Conservation (phyloP, 1,284 basidiomycete genomes). For the Chalciporus sp. region DNA sequence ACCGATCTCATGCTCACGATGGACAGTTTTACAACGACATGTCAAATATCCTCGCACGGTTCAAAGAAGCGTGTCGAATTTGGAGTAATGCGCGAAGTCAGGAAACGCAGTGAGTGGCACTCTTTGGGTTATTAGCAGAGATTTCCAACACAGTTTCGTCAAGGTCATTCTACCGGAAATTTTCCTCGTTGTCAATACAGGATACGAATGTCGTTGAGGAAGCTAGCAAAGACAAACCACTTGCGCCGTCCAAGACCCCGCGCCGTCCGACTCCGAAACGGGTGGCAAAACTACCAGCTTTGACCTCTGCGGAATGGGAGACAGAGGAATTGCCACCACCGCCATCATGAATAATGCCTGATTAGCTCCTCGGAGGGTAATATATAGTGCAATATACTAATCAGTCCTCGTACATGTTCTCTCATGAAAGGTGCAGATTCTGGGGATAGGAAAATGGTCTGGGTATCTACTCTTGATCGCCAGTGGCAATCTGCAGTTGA, state of each 20-base stretch:
- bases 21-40: constrained; percentile 86
- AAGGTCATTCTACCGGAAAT: constrained; percentile 43
- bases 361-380: background rate
- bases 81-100: constrained; percentile 74
- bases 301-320: constrained; percentile 53
- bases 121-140: background rate
- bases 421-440: background rate
- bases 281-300: constrained; percentile 43
- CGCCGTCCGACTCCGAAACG: constrained; percentile 23
- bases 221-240: constrained; percentile 6
- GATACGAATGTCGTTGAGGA: constrained; percentile 17
- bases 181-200: constrained; percentile 43
- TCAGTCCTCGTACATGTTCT: background rate
- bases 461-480: constrained; percentile 1
- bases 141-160: background rate
- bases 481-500: constrained; percentile 19
- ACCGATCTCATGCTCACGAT: background rate
- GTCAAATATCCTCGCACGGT: constrained; percentile 66
- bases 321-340: constrained; percentile 37
- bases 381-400: background rate
- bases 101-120: constrained; percentile 47
- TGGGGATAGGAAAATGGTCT: background rate
- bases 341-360: constrained; percentile 1
- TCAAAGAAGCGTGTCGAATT: constrained; percentile 74
- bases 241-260: constrained; percentile 10